Evolutionary conservation across 2,329 filamentous ascomycete genomes (phyloP), one percentile per base, ranked within the genome.

Genomic region (Aureobasidium vineae): DNA sequence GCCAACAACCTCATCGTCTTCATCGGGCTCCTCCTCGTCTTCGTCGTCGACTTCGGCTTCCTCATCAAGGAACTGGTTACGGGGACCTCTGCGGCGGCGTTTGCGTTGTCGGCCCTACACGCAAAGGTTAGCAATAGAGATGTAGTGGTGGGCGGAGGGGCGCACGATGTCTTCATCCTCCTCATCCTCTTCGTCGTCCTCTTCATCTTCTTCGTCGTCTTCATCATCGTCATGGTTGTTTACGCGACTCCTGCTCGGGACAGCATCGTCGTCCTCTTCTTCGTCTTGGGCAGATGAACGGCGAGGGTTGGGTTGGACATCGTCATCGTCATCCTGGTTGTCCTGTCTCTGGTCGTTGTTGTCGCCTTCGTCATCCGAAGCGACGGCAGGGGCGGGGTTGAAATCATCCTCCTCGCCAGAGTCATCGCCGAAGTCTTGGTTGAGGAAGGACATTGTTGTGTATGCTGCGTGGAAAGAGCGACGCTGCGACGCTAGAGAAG

Each of bases 41-140:
- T 96, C 88, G 67, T 90, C 95, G 75, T 98, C 95, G 72, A 99
- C 95, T 80, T 97, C 95, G 77, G 95, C 95, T 83, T 99, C 95
- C 74, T 94, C 91, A 87, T 99, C 95, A 80, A 99, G 88, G 86
- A 97, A 97, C 74, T 90, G 88, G 72, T 91, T 91, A 70, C 91
- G 87, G 70, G 85, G 85, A 70, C 90, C 87, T 76, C 86, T 87
- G 77, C 88, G 89, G 74, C 84, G 80, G 67, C 93, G 90, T 79
- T 98, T 98, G 72, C 90, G 86, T 66, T 91, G 90, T 74, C 91
- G 86, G 67, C 83, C 84, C 84, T 88, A 72, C 40, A 65, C 13
- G 16, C 26, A 15, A 43, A 47, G 61, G 68, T 64, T 66, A 65
- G 36, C 31, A 47, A 1, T 38, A 43, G 5, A 33, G 6, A 10